These are phyloP conservation scores for Periglandula ipomoeae DNA, from an alignment of 2,329 filamentous ascomycete genomes.

Conservation along the genomic window DNA sequence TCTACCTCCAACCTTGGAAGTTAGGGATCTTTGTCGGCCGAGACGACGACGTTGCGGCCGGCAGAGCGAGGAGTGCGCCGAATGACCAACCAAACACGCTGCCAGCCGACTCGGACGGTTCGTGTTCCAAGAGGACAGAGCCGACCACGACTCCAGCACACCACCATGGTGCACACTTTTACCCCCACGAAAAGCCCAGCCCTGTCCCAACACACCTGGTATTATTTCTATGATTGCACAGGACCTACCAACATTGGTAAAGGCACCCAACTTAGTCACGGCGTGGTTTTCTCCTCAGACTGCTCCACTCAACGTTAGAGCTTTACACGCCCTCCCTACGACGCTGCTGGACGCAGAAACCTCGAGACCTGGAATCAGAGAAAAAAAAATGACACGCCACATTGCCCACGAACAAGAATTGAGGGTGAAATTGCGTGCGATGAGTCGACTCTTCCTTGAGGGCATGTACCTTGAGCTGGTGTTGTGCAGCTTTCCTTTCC, in stretches of 20 bases:
- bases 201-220: neutral
- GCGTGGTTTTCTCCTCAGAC: neutral
- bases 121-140: neutral
- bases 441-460: too few species aligned
- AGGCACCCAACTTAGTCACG: neutral
- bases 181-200: neutral
- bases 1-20: neutral
- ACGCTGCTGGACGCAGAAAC: neutral
- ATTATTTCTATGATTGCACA: too few species aligned
- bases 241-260: too few species aligned
- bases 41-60: neutral
- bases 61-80: neutral
- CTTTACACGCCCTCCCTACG: neutral
- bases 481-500: too few species aligned
- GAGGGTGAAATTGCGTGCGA: too few species aligned
- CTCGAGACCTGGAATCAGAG: neutral
- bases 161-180: too few species aligned
- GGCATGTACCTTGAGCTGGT: too few species aligned
- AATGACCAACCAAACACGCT: neutral
- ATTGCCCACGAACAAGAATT: too few species aligned
- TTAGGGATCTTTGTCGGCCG: neutral
- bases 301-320: neutral
- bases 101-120: neutral
- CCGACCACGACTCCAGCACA: too few species aligned
- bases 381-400: neutral